Base-by-base conservation (phyloP, 2,329 filamentous ascomycete genomes). In the Aspergillus caelatus region DNA sequence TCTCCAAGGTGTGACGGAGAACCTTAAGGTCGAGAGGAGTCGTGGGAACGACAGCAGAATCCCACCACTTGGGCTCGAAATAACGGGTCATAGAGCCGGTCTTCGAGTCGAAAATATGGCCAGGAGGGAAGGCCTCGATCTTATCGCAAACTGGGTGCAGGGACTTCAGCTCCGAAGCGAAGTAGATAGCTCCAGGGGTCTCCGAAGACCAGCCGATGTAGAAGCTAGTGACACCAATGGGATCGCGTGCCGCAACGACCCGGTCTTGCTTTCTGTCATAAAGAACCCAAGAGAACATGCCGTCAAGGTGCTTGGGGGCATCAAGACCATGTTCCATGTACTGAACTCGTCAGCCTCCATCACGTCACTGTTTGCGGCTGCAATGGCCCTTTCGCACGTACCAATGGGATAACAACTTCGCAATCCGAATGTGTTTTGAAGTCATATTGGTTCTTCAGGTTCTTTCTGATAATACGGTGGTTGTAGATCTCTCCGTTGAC, bases 401-500 rank as follows among this genome's bases (percentile, higher is more conserved):
- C 93, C 85, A 99, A 81, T 70, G 96, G 95, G 77, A 99, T 97
- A 80, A 99, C 96, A 77, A 99, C 94, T 82, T 99, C 95, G 82
- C 95, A 99, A 77, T 99, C 95, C 43, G 94, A 98, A 77, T 95
- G 91, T 69, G 95, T 99, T 89, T 97, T 97, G 89, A 98, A 99
- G 80, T 94, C 90, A 81, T 97, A 97, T 43, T 89, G 87, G 65
- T 84, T 88, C 82, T 92, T 92, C 73, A 97, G 84, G 72, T 85
- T 84, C 83, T 97, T 98, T 77, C 95, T 91, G 75, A 99, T 86
- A 75, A 97, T 88, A 77, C 94, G 91, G 83, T 99, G 95, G 89
- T 99, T 99, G 87, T 99, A 99, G 79, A 99, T 99, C 80, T 99
- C 95, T 81, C 95, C 95, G 81, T 99, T 99, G 88, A 98, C 95